Evolutionary conservation across 78 protist genomes (phyloP), one percentile per base, ranked within the genome.

Genomic region (Cavenderia fasciculata): DNA sequence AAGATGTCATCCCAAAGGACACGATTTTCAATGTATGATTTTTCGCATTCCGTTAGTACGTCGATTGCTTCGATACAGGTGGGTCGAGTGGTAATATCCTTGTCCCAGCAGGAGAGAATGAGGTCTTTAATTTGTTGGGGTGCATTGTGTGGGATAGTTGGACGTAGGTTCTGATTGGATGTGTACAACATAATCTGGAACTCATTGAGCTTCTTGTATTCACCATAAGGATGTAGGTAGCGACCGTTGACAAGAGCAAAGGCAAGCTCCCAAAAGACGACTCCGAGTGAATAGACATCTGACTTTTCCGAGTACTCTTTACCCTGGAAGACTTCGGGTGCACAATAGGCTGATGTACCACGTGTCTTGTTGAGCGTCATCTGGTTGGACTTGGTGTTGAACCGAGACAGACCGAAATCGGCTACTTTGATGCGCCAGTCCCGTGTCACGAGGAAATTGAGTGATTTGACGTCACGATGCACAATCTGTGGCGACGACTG

Each of bases 311-410:
- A 23, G 65, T 74, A 89, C n/a, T 89, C 87, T 41, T 78, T 49
- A 29, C 94, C 94, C 43, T 72, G 72, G 52, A 75, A 77, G 2
- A 92, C 82, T 31, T 92, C 95, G 12, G 95, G 95, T 0, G 95
- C 95, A 33, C 90, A 76, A 49, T 79, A 92, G n/a, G 82, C 87
- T 1, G 69, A 41, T 12, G 95, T 92, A 31, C 95, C 95, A 41
- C 86, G 44, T 2, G 89, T 71, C 49, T 92, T 84, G 38, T 79
- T 74, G 46, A 92, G 54, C 0, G 95, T 92, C 27, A 68, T 38
- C 52, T 84, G 77, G 59, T 92, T 75, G 1, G 85, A 75, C 44
- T 52, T 57, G 21, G 94, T 75, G 40, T 89, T 82, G 82, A 89
- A 89, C 11, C 95, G 23, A 51, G 73, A 36, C 5, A 92, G 25